phyloP scores from a whole-genome alignment of 2,329 filamentous ascomycete genomes.

The Pseudonectria foliicola region DNA sequence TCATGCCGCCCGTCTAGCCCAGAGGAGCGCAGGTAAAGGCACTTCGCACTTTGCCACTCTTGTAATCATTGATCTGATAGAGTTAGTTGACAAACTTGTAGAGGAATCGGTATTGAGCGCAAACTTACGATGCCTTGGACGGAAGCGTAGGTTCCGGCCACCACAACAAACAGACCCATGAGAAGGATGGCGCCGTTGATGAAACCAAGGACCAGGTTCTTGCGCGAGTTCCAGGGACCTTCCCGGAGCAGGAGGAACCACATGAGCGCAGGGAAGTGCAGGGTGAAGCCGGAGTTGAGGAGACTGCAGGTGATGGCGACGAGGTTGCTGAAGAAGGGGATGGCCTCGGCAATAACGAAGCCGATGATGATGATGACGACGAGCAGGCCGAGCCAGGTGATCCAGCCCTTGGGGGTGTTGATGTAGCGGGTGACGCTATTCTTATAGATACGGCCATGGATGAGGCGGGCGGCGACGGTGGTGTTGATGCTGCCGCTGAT shows the following conservation, averaged over 20 bases:
- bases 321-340: slow-evolving; percentile 64
- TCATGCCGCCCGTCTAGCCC: background rate
- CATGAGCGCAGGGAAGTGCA: slow-evolving; percentile 32
- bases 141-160: slow-evolving; percentile 1
- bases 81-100: background rate
- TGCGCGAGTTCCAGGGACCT: slow-evolving; percentile 14
- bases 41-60: background rate
- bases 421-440: slow-evolving; percentile 11
- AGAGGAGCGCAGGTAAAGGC: background rate
- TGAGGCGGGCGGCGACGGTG: slow-evolving; percentile 28
- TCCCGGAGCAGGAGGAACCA: slow-evolving; percentile 30
- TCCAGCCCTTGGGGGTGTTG: slow-evolving; percentile 23
- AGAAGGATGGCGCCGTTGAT: slow-evolving; percentile 13
- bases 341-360: slow-evolving; percentile 52
- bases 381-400: slow-evolving; percentile 51
- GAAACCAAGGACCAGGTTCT: slow-evolving; percentile 9
- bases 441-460: slow-evolving; percentile 24
- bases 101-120: background rate
- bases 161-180: slow-evolving; percentile 5
- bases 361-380: slow-evolving; percentile 40
- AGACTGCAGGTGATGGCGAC: slow-evolving; percentile 43
- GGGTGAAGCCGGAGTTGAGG: slow-evolving; percentile 35
- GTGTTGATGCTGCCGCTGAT: slow-evolving; percentile 58
- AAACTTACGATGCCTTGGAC: slow-evolving; percentile 2
- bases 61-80: background rate